Evolutionary conservation across 352 stramenopile genomes (phyloP).

Genomic region (Pythium biforme): DNA sequence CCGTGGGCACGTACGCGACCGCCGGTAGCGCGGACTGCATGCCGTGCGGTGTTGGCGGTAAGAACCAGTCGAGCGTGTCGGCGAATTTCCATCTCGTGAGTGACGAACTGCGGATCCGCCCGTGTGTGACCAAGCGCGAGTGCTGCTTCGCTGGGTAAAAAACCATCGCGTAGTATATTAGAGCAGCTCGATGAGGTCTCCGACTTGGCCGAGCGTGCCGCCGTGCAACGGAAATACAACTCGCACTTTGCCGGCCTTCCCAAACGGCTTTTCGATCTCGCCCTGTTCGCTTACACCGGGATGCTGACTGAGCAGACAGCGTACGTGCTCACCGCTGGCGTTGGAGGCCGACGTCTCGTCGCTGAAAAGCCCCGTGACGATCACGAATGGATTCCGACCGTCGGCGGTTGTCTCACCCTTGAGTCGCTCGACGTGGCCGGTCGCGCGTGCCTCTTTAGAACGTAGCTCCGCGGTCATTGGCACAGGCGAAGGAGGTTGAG

Average conservation of each 20-base stretch:
- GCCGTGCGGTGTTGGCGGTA: constrained; percentile 25
- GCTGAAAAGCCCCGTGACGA: constrained; percentile 56
- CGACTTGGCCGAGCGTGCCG: constrained; percentile 48
- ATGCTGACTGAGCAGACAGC: constrained; percentile 18
- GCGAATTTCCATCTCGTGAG: constrained; percentile 5
- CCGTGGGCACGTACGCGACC: constrained; percentile 41
- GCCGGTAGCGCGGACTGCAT: constrained; percentile 47
- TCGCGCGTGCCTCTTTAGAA: background rate
- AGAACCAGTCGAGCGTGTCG: background rate
- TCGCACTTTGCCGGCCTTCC: constrained; percentile 75
- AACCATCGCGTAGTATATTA: background rate
- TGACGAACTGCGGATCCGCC: background rate
- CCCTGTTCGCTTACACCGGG: constrained; percentile 33
- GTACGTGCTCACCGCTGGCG: constrained; percentile 30
- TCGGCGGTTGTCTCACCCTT: constrained; percentile 67
- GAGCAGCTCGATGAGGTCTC: constrained; percentile 37
- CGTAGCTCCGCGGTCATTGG: background rate
- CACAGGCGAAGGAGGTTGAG: too few species aligned
- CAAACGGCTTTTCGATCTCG: constrained; percentile 67
- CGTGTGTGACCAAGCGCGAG: constrained; percentile 16
- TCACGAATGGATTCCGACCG: constrained; percentile 61
- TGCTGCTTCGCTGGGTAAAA: constrained; percentile 16
- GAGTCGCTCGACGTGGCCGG: constrained; percentile 47
- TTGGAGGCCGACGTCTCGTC: constrained; percentile 42
- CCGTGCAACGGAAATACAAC: constrained; percentile 41